These are phyloP conservation scores for Mrakia gelida DNA, from an alignment of 768 basidiomycete genomes.

Conservation along the genomic window DNA sequence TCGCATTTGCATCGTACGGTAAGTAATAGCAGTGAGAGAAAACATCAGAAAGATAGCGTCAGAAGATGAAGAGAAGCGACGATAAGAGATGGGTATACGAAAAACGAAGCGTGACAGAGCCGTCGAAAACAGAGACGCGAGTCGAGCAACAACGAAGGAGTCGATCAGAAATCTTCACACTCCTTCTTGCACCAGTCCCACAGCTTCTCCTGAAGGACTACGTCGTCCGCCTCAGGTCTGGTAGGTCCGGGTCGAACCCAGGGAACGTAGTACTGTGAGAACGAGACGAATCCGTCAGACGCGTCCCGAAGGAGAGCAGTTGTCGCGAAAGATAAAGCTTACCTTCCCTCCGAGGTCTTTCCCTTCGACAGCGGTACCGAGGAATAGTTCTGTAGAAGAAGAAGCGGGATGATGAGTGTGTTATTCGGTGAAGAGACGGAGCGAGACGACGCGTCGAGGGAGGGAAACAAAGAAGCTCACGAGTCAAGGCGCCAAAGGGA, in stretches of 20 bases:
- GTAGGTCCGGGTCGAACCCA: constrained; percentile 2
- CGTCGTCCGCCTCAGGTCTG: not conserved
- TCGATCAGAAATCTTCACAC: constrained; percentile 6
- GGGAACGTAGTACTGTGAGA: constrained; percentile 1
- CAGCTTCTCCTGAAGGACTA: not conserved
- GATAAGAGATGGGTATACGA: no score
- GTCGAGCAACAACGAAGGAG: no score
- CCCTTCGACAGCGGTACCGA: constrained; percentile 16
- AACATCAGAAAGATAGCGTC: no score
- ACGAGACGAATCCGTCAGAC: not conserved
- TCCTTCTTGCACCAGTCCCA: constrained; percentile 26
- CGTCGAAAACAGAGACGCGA: no score
- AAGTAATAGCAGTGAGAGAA: no score
- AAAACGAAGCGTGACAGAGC: no score
- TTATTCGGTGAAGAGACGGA: not conserved
- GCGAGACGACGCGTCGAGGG: not conserved
- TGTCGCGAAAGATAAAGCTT: not conserved
- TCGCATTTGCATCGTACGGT: no score
- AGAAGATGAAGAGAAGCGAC: no score
- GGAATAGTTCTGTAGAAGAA: constrained; percentile 27
- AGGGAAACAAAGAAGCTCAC: no score
- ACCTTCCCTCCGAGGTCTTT: constrained; percentile 25
- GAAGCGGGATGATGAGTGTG: no score
- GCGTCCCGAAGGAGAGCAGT: not conserved
- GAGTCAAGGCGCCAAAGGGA: no score